phyloP scores from a whole-genome alignment of 2,329 filamentous ascomycete species.

The Stachybotrys chlorohalonatus region DNA sequence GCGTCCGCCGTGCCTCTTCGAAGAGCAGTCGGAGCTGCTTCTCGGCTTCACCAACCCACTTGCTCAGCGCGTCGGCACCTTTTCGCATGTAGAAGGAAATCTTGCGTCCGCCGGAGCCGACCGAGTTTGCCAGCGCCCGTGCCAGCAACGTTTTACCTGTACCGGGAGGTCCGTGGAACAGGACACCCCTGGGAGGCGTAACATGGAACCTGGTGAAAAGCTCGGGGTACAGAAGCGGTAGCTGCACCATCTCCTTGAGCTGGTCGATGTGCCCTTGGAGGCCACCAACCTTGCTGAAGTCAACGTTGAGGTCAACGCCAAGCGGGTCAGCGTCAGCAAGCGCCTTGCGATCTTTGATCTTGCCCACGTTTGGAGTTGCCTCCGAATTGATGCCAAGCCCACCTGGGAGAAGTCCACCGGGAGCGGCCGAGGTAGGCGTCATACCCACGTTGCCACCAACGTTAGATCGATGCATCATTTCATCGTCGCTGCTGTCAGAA shows the following conservation, averaged over 20 bases:
- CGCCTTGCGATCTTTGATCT: conserved; percentile 85
- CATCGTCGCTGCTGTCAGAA: conserved; percentile 95
- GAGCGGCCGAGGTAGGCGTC: conserved; percentile 44
- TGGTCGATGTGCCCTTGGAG: conserved; percentile 91
- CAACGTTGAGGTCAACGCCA: conserved; percentile 84
- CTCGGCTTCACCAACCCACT: conserved; percentile 98
- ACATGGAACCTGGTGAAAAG: conserved; percentile 87
- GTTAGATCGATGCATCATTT: conserved; percentile 56
- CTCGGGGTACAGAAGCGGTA: conserved; percentile 90
- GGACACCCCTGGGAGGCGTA: conserved; percentile 84
- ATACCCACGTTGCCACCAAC: conserved; percentile 51
- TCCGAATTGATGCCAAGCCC: conserved; percentile 31
- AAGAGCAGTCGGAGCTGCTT: conserved; percentile 89
- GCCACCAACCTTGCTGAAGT: conserved; percentile 90
- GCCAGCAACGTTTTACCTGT: conserved; percentile 98
- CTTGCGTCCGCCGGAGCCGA: conserved; percentile 81
- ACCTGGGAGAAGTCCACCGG: conserved; percentile 34
- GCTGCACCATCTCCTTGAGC: conserved; percentile 95
- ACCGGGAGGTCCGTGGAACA: conserved; percentile 94
- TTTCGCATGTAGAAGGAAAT: conserved; percentile 99
- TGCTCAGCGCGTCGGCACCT: conserved; percentile 92
- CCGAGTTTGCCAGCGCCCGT: conserved; percentile 81
- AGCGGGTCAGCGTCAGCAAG: conserved; percentile 91
- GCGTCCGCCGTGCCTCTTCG: conserved; percentile 88
- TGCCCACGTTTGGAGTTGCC: conserved; percentile 73